Evolutionary conservation across 139 green algal species (phyloP).

Genomic region (Chlamydomonas schloesseri): DNA sequence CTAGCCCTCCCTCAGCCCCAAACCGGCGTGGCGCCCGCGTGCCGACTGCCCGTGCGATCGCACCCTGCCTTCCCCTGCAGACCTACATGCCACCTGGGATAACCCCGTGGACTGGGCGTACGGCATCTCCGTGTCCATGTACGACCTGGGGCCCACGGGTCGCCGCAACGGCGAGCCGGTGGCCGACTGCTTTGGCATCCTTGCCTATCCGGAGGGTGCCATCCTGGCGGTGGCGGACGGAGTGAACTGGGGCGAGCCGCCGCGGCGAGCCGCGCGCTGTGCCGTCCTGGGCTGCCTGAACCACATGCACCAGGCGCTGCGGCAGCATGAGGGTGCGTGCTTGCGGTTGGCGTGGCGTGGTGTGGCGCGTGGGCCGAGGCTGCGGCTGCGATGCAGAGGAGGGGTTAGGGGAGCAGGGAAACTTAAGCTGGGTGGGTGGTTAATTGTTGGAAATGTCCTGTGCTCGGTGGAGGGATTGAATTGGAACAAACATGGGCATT

Average conservation of each 20-base stretch:
- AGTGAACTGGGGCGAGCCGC: constrained; percentile 59
- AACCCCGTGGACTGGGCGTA: constrained; percentile 36
- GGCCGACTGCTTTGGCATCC: constrained; percentile 58
- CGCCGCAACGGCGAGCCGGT: constrained; percentile 59
- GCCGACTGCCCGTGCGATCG: too few species aligned
- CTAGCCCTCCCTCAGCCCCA: too few species aligned
- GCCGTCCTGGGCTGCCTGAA: constrained; percentile 51
- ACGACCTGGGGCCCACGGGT: constrained; percentile 53
- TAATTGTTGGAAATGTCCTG: not conserved
- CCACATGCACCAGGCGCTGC: constrained; percentile 56
- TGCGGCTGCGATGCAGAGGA: too few species aligned
- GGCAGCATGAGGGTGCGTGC: constrained; percentile 7
- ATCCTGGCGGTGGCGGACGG: constrained; percentile 59
- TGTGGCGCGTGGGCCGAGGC: not conserved
- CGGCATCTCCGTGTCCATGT: constrained; percentile 58
- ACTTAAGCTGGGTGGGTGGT: too few species aligned
- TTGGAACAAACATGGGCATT: too few species aligned
- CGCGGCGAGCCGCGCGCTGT: constrained; percentile 47
- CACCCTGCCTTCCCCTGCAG: too few species aligned
- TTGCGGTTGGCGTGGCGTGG: not conserved
- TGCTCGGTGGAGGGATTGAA: too few species aligned
- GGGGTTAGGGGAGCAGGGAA: too few species aligned
- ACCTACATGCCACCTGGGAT: constrained; percentile 30
- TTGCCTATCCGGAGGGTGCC: constrained; percentile 42
- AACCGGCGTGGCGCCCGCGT: too few species aligned